Percentiles rank a stretch among this genome's conserved stretches.
phyloP scores from a whole-genome alignment of 2,329 filamentous ascomycete species.

The Pseudogymnoascus sp. region DNA sequence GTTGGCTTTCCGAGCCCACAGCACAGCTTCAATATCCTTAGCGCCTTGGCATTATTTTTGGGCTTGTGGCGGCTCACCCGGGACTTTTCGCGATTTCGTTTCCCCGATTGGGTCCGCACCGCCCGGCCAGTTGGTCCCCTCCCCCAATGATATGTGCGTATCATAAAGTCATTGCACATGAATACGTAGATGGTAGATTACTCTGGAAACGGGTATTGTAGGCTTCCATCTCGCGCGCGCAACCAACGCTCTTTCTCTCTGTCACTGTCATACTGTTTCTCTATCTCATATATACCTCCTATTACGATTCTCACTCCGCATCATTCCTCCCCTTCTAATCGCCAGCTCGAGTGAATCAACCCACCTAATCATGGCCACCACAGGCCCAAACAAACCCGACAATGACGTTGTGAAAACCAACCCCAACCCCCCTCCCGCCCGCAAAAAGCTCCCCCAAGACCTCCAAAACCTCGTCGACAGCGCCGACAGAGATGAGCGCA shows the following conservation, averaged over 20 bases:
- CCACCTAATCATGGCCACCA: neutral
- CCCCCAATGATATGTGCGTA: neutral
- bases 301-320: neutral
- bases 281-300: neutral
- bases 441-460: slow-evolving; percentile 45
- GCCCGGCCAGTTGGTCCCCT: no score
- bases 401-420: slow-evolving; percentile 19
- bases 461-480: slow-evolving; percentile 53
- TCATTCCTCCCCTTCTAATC: neutral
- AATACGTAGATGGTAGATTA: neutral
- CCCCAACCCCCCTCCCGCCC: slow-evolving; percentile 33
- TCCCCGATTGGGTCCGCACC: neutral
- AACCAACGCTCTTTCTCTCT: neutral
- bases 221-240: neutral
- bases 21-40: slow-evolving; percentile 10
- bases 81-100: slow-evolving; percentile 8
- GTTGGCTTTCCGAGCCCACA: slow-evolving; percentile 1
- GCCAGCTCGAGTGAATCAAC: neutral
- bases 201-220: neutral
- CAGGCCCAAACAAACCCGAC: slow-evolving; percentile 28
- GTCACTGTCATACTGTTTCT: neutral
- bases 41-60: slow-evolving; percentile 1
- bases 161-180: neutral
- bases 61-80: neutral
- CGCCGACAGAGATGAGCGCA: slow-evolving; percentile 58